Conservation (phyloP, 176 grass and related monocot species). For the Hyparrhenia diplandra region DNA sequence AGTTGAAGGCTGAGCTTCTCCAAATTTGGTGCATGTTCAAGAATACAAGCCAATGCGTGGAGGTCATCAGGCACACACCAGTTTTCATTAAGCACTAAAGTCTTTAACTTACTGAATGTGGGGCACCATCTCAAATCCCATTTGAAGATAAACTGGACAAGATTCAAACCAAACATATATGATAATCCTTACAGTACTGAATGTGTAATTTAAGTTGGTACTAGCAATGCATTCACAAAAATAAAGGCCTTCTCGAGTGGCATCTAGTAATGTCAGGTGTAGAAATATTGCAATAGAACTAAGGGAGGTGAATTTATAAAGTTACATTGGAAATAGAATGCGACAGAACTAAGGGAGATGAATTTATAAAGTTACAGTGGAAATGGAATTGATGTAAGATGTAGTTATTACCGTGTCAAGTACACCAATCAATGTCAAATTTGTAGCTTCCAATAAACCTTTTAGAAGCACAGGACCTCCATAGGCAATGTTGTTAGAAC, state of each 20-base stretch:
- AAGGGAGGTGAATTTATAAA: not conserved
- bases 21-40: conserved; percentile 6
- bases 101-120: conserved; percentile 14
- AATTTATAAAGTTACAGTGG: not conserved
- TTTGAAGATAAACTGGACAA: conserved; percentile 17
- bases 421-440: not conserved
- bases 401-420: not conserved
- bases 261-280: no score
- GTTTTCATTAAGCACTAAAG: conserved; percentile 1
- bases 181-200: no score
- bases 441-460: not conserved
- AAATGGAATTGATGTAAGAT: not conserved
- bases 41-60: not conserved
- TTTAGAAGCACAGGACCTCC: not conserved
- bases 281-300: no score
- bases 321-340: no score
- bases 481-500: not conserved
- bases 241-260: no score
- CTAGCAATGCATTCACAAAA: no score
- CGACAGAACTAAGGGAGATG: no score
- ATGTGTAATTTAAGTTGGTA: no score
- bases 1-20: conserved; percentile 29
- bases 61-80: conserved; percentile 2
- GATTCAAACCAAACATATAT: not conserved
- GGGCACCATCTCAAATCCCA: conserved; percentile 9